Conservation (phyloP, 805 yeast species). For the Saturnispora besseyi region DNA sequence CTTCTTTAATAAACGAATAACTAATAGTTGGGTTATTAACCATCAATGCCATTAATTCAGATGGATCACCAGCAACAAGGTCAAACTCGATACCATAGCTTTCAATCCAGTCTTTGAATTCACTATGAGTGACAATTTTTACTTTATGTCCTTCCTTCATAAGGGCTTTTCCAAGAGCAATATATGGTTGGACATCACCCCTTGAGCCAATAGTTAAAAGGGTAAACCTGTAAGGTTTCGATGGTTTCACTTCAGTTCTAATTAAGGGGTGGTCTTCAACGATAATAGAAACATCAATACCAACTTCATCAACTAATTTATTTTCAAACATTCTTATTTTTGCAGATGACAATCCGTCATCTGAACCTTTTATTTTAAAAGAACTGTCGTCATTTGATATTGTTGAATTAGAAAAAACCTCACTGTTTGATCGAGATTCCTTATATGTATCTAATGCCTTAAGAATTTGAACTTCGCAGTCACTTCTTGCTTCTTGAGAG, state of each 20-base stretch:
- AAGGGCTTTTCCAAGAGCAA: constrained; percentile 78
- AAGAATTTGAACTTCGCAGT: constrained; percentile 49
- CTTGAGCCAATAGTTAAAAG: constrained; percentile 87
- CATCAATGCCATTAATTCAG: constrained; percentile 86
- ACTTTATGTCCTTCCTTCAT: constrained; percentile 75
- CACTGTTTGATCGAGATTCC: constrained; percentile 8
- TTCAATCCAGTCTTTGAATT: constrained; percentile 69
- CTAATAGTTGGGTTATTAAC: constrained; percentile 85
- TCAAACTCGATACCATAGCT: constrained; percentile 58
- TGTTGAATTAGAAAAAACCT: not conserved
- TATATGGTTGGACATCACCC: constrained; percentile 96
- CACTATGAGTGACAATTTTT: constrained; percentile 77
- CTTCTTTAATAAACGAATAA: constrained; percentile 74
- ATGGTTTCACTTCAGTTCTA: constrained; percentile 39
- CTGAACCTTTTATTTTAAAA: constrained; percentile 13
- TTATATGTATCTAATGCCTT: constrained; percentile 40
- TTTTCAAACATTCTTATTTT: constrained; percentile 61
- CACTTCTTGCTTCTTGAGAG: constrained; percentile 56
- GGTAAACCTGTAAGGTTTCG: constrained; percentile 48
- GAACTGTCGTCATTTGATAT: constrained; percentile 8
- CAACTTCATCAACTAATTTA: constrained; percentile 47
- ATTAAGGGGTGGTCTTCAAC: constrained; percentile 51
- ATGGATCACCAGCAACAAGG: constrained; percentile 86
- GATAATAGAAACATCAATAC: constrained; percentile 59
- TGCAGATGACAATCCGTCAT: constrained; percentile 41